Evolutionary conservation across 768 basidiomycete genomes (phyloP).

Genomic region (Leucocoprinus sp.): DNA sequence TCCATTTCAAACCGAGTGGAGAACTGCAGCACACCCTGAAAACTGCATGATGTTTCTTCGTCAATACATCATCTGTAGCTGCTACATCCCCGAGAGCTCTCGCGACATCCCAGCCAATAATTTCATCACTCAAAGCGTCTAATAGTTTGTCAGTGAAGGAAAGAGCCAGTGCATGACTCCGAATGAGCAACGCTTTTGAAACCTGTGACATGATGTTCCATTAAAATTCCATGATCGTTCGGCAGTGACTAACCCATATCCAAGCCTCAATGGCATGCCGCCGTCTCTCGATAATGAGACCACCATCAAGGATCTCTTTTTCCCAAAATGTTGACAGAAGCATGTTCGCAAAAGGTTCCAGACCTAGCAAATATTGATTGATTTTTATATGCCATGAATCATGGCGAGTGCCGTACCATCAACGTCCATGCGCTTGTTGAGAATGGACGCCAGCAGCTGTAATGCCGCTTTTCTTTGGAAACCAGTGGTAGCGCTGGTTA

Average conservation of each 20-base stretch:
- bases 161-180: conserved; percentile 53
- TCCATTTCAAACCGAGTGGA: background rate
- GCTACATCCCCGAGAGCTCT: conserved; percentile 64
- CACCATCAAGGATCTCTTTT: conserved; percentile 30
- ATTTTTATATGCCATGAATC: background rate
- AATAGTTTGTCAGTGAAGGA: conserved; percentile 59
- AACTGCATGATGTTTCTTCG: conserved; percentile 70
- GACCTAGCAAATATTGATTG: conserved; percentile 26
- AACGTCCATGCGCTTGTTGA: conserved; percentile 67
- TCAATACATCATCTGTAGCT: conserved; percentile 52
- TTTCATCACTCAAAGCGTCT: conserved; percentile 56
- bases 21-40: conserved; percentile 49
- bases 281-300: conserved; percentile 30
- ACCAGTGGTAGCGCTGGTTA: conserved; percentile 36
- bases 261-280: conserved; percentile 48
- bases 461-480: conserved; percentile 49
- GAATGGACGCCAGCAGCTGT: conserved; percentile 45
- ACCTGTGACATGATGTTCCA: conserved; percentile 36
- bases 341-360: conserved; percentile 34
- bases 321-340: conserved; percentile 43
- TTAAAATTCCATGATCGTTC: background rate
- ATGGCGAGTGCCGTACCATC: conserved; percentile 39
- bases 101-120: conserved; percentile 66
- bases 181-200: conserved; percentile 70
- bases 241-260: conserved; percentile 49